These are phyloP conservation scores for Pilasporangium apinafurcum DNA, from an alignment of 352 stramenopile species.

Conservation along the genomic window DNA sequence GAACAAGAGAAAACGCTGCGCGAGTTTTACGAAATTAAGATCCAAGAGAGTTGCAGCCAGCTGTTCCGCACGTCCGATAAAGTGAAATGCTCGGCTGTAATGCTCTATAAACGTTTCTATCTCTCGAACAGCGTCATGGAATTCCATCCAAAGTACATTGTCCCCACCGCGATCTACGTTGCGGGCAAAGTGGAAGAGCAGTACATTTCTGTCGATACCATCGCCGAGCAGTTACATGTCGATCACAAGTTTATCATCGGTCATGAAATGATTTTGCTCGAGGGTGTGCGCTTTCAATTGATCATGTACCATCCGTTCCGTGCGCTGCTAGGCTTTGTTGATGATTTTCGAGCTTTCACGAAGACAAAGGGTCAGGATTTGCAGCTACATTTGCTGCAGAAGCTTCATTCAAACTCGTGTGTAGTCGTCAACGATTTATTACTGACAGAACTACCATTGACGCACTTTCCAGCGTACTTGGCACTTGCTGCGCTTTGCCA, in stretches of 20 bases:
- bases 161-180: slow-evolving; percentile 83
- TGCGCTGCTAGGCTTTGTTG: slow-evolving; percentile 72
- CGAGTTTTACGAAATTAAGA: slow-evolving; percentile 76
- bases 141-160: slow-evolving; percentile 84
- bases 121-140: slow-evolving; percentile 87
- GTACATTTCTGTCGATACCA: slow-evolving; percentile 84
- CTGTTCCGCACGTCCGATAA: slow-evolving; percentile 86
- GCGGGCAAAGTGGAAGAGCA: slow-evolving; percentile 88
- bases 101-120: slow-evolving; percentile 88
- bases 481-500: slow-evolving; percentile 56
- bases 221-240: slow-evolving; percentile 75
- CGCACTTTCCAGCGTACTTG: slow-evolving; percentile 60
- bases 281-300: slow-evolving; percentile 84
- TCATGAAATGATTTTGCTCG: slow-evolving; percentile 84
- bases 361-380: slow-evolving; percentile 66
- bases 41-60: slow-evolving; percentile 80
- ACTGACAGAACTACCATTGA: slow-evolving; percentile 62
- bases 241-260: slow-evolving; percentile 84
- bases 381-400: slow-evolving; percentile 58
- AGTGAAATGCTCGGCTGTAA: slow-evolving; percentile 78
- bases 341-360: slow-evolving; percentile 69
- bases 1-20: slow-evolving; percentile 62
- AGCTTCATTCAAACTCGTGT: slow-evolving; percentile 67
- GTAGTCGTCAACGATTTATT: slow-evolving; percentile 75
- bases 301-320: slow-evolving; percentile 89